A percentile compares a stretch with the other conserved stretches of the same genome.
phyloP scores from a whole-genome alignment of 23 red algal genomes.

The Gracilaria caudata region DNA sequence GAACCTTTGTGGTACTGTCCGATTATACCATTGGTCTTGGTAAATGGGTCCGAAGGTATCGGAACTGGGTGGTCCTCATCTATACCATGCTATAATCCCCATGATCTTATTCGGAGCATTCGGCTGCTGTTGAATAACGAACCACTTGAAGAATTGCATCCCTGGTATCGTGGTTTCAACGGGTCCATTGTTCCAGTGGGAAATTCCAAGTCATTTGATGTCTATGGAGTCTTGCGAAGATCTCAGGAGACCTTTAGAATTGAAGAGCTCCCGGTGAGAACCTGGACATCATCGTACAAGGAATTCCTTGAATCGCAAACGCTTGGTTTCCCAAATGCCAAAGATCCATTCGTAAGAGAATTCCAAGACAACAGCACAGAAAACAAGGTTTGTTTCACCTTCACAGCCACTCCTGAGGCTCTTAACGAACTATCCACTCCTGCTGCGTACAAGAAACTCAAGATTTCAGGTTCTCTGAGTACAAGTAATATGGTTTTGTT shows the following conservation, averaged over 20 bases:
- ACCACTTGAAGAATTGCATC: constrained; percentile 39
- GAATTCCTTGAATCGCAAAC: constrained; percentile 90
- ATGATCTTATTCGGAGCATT: constrained; percentile 81
- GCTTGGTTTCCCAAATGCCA: constrained; percentile 57
- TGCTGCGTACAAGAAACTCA: constrained; percentile 77
- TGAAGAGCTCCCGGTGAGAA: constrained; percentile 82
- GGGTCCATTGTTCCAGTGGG: constrained; percentile 62
- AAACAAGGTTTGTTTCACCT: constrained; percentile 78
- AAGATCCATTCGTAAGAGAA: constrained; percentile 81
- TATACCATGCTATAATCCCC: constrained; percentile 93
- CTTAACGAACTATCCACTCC: constrained; percentile 20
- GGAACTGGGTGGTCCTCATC: constrained; percentile 97
- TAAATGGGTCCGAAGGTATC: constrained; percentile 97
- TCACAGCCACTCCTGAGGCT: constrained; percentile 47
- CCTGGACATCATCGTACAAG: constrained; percentile 98
- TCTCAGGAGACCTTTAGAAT: constrained; percentile 54
- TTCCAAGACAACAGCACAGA: constrained; percentile 89
- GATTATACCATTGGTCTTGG: constrained; percentile 88
- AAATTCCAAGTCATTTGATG: constrained; percentile 79
- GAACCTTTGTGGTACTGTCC: constrained; percentile 93
- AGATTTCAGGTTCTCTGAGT: constrained; percentile 71
- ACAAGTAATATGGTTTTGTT: constrained; percentile 98
- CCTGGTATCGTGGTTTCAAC: constrained; percentile 92
- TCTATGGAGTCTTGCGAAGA: constrained; percentile 76
- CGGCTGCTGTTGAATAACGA: constrained; percentile 69